Conservation (phyloP, 192 early-diverging fungal genomes). For the Linnemannia schmuckeri region DNA sequence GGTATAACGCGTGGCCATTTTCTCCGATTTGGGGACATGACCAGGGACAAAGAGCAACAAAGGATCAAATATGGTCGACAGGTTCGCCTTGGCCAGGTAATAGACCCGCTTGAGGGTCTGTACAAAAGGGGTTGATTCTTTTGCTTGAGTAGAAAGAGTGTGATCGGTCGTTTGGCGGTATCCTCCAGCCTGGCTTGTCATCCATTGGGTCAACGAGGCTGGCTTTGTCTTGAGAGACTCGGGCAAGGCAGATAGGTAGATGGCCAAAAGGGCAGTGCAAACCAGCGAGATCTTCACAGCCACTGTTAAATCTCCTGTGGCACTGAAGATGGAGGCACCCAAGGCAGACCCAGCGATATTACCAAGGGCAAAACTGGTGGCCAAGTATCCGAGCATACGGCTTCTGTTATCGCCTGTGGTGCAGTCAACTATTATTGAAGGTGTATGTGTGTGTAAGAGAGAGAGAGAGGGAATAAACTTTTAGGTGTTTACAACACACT, state of each 20-base stretch:
- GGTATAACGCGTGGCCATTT: slow-evolving; percentile 13
- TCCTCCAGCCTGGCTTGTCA: not conserved
- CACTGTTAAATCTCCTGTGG: not conserved
- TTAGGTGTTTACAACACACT: not conserved
- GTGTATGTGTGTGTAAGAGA: not conserved
- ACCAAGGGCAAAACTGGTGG: slow-evolving; percentile 6
- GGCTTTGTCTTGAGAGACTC: slow-evolving; percentile 16
- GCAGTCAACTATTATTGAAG: slow-evolving; percentile 19
- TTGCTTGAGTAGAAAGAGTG: too few species aligned
- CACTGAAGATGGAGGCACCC: slow-evolving; percentile 3
- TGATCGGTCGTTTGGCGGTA: not conserved
- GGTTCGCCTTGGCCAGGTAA: not conserved
- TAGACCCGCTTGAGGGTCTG: not conserved
- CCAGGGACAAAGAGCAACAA: slow-evolving; percentile 16
- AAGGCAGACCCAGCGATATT: not conserved
- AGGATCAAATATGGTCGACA: not conserved
- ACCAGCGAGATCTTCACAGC: not conserved
- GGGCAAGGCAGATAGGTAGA: slow-evolving; percentile 3
- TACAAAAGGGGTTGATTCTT: not conserved
- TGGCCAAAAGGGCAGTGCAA: not conserved
- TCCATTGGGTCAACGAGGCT: not conserved
- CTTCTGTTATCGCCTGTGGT: not conserved
- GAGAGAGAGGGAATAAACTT: not conserved
- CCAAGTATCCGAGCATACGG: slow-evolving; percentile 8
- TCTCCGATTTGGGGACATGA: not conserved